Evolutionary conservation across 305 asterid genomes (phyloP).

Genomic region (Fraxinus sp.): DNA sequence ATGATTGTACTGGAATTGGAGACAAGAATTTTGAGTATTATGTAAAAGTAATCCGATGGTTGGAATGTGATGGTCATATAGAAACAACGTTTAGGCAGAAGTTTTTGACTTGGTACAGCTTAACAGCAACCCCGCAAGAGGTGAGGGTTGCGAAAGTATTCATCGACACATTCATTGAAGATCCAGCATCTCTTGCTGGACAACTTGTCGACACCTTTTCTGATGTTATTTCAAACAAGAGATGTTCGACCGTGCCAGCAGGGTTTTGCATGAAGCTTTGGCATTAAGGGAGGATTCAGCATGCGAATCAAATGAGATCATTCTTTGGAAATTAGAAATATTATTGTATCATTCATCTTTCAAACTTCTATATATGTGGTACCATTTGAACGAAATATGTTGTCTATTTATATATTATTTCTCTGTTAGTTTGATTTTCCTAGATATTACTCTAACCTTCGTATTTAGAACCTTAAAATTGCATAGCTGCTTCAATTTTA

Average conservation of each 20-base stretch:
- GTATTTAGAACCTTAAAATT: neutral
- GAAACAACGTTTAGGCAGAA: slow-evolving; percentile 67
- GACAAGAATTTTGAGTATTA: slow-evolving; percentile 75
- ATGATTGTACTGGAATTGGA: slow-evolving; percentile 45
- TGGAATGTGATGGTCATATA: slow-evolving; percentile 78
- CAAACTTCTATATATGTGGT: slow-evolving; percentile 17
- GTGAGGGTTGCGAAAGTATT: slow-evolving; percentile 66
- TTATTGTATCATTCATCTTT: slow-evolving; percentile 24
- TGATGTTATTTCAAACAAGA: slow-evolving; percentile 56
- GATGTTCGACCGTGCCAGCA: slow-evolving; percentile 44
- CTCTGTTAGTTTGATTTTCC: neutral
- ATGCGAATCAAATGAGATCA: slow-evolving; percentile 15
- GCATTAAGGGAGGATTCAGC: slow-evolving; percentile 47
- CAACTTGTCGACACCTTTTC: slow-evolving; percentile 75
- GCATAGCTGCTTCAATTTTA: no score
- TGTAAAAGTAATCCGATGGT: slow-evolving; percentile 72
- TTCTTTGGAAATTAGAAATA: slow-evolving; percentile 30
- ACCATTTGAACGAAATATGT: slow-evolving; percentile 1
- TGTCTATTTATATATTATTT: slow-evolving; percentile 8
- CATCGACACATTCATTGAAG: slow-evolving; percentile 63
- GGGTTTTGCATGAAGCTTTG: slow-evolving; percentile 88
- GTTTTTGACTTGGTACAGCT: slow-evolving; percentile 89
- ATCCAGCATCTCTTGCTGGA: slow-evolving; percentile 77
- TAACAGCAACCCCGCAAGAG: slow-evolving; percentile 74
- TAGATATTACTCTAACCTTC: neutral